Evolutionary conservation across 2,329 filamentous ascomycete genomes (phyloP).

Genomic region (Colletotrichum sp.): DNA sequence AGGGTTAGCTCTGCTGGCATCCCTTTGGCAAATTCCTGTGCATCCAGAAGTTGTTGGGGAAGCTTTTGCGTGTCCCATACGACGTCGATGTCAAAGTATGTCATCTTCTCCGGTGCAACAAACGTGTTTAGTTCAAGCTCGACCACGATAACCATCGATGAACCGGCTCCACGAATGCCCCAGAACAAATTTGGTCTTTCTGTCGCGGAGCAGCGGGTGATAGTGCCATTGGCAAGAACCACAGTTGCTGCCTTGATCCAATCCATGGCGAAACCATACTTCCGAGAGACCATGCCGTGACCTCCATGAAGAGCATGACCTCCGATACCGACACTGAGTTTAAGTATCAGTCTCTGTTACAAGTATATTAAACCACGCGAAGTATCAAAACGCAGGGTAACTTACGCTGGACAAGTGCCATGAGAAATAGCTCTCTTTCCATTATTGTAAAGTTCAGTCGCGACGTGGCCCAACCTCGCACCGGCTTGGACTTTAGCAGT

Average conservation of each 20-base stretch:
- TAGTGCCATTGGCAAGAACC: constrained; percentile 38
- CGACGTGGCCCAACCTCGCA: constrained; percentile 53
- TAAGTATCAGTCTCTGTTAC: not conserved
- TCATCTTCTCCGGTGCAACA: constrained; percentile 34
- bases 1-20: constrained; percentile 32
- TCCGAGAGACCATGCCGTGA: constrained; percentile 28
- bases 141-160: constrained; percentile 45
- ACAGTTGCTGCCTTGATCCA: constrained; percentile 38
- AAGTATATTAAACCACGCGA: fast-evolving
- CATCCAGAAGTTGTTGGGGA: not conserved
- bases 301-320: constrained; percentile 51
- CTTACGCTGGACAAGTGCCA: constrained; percentile 57
- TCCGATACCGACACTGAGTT: constrained; percentile 41
- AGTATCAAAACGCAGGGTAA: not conserved
- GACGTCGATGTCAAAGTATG: constrained; percentile 25
- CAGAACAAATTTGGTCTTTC: constrained; percentile 46
- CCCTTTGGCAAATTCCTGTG: not conserved
- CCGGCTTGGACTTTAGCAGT: constrained; percentile 53
- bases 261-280: constrained; percentile 34
- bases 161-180: constrained; percentile 46
- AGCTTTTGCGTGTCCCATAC: not conserved
- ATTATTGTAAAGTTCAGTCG: constrained; percentile 41
- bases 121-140: constrained; percentile 44
- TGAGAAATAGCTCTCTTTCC: constrained; percentile 48
- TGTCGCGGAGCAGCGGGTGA: constrained; percentile 33